Evolutionary conservation across 2,329 filamentous ascomycete genomes (phyloP).

Genomic region (Stagonosporopsis chrysanthemi): DNA sequence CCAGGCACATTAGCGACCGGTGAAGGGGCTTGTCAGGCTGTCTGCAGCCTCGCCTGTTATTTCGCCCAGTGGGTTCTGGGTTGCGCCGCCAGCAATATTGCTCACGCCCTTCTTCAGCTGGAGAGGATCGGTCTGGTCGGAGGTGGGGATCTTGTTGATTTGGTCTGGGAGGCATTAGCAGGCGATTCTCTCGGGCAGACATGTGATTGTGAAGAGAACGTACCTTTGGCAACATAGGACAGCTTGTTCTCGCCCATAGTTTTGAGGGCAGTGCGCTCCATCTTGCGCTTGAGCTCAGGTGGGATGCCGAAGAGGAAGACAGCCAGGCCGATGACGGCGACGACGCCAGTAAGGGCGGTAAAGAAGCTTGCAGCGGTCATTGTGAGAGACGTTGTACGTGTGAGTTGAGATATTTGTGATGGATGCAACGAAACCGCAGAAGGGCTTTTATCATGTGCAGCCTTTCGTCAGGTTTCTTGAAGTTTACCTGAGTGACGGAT

Average conservation of each 20-base stretch:
- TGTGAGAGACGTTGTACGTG: conserved; percentile 6
- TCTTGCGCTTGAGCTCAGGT: conserved; percentile 55
- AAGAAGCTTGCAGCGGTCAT: conserved; percentile 43
- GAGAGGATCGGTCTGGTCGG: conserved; percentile 49
- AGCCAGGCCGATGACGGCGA: conserved; percentile 48
- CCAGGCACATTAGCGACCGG: conserved; percentile 45
- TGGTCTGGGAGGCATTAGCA: conserved; percentile 40
- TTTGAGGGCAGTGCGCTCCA: conserved; percentile 56
- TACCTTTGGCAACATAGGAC: conserved; percentile 52
- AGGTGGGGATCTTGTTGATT: conserved; percentile 50
- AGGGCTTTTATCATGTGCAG: neutral
- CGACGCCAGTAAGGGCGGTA: conserved; percentile 44
- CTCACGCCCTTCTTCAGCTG: conserved; percentile 47
- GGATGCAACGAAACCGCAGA: neutral
- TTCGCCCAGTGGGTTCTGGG: conserved; percentile 49
- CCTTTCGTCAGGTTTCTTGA: conserved; percentile 10
- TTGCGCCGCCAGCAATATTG: conserved; percentile 44
- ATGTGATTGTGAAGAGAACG: conserved; percentile 1
- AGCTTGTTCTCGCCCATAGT: conserved; percentile 63
- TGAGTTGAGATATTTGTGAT: neutral
- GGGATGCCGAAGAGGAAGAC: conserved; percentile 59
- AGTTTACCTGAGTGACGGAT: neutral
- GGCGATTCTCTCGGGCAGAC: neutral
- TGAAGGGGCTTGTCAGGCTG: conserved; percentile 45
- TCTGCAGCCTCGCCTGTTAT: conserved; percentile 48